phyloP scores from a whole-genome alignment of 2,329 filamentous ascomycete genomes.

The Fusarium sp. region DNA sequence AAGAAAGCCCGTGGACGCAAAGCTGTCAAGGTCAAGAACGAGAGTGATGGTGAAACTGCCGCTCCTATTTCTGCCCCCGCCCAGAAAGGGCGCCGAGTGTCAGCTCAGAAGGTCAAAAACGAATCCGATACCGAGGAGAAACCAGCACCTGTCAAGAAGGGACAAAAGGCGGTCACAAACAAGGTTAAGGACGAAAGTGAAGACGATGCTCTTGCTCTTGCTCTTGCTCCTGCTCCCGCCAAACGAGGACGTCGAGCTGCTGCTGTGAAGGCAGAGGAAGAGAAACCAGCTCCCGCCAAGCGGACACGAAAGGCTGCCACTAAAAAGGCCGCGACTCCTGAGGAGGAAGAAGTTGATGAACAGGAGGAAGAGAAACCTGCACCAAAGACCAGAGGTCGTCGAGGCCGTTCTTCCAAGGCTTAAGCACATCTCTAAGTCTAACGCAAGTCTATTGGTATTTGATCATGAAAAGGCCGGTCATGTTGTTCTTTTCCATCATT shows the following conservation, averaged over 20 bases:
- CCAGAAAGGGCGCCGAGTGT: slow-evolving; percentile 46
- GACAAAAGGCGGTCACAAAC: slow-evolving; percentile 32
- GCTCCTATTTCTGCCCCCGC: slow-evolving; percentile 42
- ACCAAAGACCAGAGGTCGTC: slow-evolving; percentile 47
- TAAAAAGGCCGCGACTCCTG: slow-evolving; percentile 30
- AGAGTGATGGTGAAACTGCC: slow-evolving; percentile 35
- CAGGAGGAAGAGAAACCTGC: slow-evolving; percentile 47
- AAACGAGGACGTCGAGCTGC: slow-evolving; percentile 47
- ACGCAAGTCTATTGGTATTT: background rate
- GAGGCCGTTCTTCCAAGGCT: slow-evolving; percentile 46
- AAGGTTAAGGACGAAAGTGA: slow-evolving; percentile 43
- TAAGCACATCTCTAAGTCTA: background rate
- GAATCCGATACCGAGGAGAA: slow-evolving; percentile 31
- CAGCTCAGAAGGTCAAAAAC: slow-evolving; percentile 34
- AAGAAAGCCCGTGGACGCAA: slow-evolving; percentile 44
- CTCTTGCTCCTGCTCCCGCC: slow-evolving; percentile 41
- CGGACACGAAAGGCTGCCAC: slow-evolving; percentile 31
- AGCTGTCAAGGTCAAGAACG: slow-evolving; percentile 40
- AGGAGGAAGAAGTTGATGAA: slow-evolving; percentile 31
- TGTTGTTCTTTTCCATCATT: slow-evolving; percentile 7
- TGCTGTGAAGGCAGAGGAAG: slow-evolving; percentile 29
- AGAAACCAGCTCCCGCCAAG: slow-evolving; percentile 31
- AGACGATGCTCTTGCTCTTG: slow-evolving; percentile 34
- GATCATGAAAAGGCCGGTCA: background rate
- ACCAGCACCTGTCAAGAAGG: slow-evolving; percentile 20